Evolutionary conservation across 345 rosid genomes (phyloP).

Genomic region (Heritiera littoralis): DNA sequence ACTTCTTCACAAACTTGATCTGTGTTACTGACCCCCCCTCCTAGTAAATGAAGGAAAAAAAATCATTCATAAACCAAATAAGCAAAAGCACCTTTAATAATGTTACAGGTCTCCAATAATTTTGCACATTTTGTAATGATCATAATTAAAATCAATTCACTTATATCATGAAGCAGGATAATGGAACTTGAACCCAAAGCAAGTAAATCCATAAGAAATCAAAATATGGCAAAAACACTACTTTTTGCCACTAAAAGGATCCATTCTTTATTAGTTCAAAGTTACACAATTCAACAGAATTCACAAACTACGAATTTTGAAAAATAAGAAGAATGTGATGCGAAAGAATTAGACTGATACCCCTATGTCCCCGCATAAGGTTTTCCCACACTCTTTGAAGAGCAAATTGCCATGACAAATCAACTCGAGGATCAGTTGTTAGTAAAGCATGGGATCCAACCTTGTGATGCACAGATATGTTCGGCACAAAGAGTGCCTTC

Average conservation of each 20-base stretch:
- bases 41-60: conserved; percentile 24
- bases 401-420: conserved; percentile 76
- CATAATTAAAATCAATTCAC: not conserved
- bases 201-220: conserved; percentile 5
- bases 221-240: not conserved
- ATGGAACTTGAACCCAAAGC: not conserved
- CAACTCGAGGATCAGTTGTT: conserved; percentile 49
- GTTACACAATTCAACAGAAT: conserved; percentile 1
- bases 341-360: conserved; percentile 29
- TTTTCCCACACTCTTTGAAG: conserved; percentile 84
- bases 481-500: conserved; percentile 90
- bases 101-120: not conserved
- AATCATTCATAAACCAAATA: conserved; percentile 12
- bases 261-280: not conserved
- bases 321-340: conserved; percentile 1
- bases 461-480: conserved; percentile 73
- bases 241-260: not conserved
- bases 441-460: conserved; percentile 65
- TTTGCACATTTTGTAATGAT: conserved; percentile 2
- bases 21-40: conserved; percentile 43
- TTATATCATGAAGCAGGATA: not conserved
- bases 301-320: not conserved
- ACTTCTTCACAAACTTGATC: conserved; percentile 50
- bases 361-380: conserved; percentile 56
- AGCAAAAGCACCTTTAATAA: not conserved